Base-by-base conservation (phyloP, 164 flowering plant species). In the Tetrastigma voinierianum region DNA sequence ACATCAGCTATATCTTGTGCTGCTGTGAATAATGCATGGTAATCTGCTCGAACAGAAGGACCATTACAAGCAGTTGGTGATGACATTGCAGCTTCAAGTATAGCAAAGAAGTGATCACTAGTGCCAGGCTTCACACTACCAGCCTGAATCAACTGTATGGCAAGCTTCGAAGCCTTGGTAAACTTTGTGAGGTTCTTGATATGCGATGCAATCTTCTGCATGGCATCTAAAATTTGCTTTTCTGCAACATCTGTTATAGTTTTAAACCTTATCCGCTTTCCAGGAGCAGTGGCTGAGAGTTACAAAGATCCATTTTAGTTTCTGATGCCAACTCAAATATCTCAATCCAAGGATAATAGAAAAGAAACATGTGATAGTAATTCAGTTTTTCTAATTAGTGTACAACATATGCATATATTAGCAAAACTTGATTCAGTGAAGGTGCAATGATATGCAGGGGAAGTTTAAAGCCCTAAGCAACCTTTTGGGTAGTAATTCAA, bases 121-220 rank as follows among this genome's bases (percentile, higher is more conserved):
- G 89, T 90, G 66, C 74, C 87, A 47, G 86, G 81, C 77, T 82
- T 92, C 20, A 91, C 85, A 74, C 92, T 92, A 44, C 93, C 97
- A 47, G 98, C 92, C 76, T 86, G 83, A 75, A 95, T 81, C 65
- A 95, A 78, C 81, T 90, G 98, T 62, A 91, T 71, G 12, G 97
- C 97, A 74, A 95, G 96, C 83, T 95, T 95, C 10, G 98, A 87
- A 61, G 97, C 98, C 82, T 95, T 95, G 40, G 80, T 64, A 51
- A 95, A 86, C 74, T 91, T 95, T 15, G 84, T 48, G 11, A 85
- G 83, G 65, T 78, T 90, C 80, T 68, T 82, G 58, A 94, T 91
- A 70, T 94, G 98, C 1, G 90, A 86, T 23, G 90, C 81, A 76
- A 94, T 94, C 78, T 87, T 94, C 78, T 85, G 84, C 97, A 91